A percentile compares a stretch with the other conserved stretches of the same genome.
Conservation (phyloP, 2,329 filamentous ascomycete species). For the Verticillium isaacii region DNA sequence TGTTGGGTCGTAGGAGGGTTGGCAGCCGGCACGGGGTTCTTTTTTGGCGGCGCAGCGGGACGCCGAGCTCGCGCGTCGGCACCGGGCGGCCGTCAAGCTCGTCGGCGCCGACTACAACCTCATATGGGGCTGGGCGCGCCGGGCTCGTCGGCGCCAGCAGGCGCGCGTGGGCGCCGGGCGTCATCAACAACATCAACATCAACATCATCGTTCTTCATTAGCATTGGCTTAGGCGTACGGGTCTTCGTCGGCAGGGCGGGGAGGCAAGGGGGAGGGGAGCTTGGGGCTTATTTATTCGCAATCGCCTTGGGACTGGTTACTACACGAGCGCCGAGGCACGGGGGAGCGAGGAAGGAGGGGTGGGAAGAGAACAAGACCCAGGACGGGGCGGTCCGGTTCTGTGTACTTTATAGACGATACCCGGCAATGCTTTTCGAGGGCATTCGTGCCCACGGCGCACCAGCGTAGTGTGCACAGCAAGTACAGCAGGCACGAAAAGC, state of each 20-base stretch:
- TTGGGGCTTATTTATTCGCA: not conserved
- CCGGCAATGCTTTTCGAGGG: not conserved
- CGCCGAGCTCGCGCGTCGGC: not conserved
- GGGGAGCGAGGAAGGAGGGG: not conserved
- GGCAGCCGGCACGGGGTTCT: not conserved
- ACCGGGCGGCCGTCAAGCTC: not conserved
- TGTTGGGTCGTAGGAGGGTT: slow-evolving; percentile 28
- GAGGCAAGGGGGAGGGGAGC: not conserved
- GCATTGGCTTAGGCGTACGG: not conserved
- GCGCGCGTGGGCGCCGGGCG: not conserved
- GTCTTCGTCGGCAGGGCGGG: not conserved
- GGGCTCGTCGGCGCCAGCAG: not conserved
- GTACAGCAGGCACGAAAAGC: not conserved
- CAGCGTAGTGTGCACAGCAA: not conserved
- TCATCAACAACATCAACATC: not conserved
- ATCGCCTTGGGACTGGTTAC: not conserved
- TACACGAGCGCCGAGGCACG: not conserved
- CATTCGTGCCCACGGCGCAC: not conserved
- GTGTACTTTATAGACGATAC: not conserved
- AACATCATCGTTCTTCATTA: not conserved
- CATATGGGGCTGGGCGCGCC: not conserved
- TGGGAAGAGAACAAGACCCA: not conserved
- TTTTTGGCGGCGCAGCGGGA: not conserved
- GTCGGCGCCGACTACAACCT: not conserved
- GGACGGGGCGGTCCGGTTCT: not conserved